Conservation (phyloP, 768 basidiomycete species). For the Glaciozyma antarctica region DNA sequence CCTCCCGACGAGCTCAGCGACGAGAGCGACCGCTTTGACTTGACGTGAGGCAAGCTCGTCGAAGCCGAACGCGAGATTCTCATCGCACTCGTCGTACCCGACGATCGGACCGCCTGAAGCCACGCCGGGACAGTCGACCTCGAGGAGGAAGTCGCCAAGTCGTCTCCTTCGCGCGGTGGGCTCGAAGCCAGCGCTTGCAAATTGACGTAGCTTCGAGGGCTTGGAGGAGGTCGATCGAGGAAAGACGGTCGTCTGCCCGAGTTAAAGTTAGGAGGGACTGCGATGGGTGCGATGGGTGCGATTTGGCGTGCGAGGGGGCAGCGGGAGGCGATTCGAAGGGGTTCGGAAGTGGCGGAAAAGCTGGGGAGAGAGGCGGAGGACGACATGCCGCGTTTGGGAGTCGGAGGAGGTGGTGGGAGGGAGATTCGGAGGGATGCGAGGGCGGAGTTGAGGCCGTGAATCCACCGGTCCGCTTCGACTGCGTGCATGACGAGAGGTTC, state of each 20-base stretch:
- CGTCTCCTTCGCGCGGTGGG: neutral
- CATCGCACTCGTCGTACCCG: neutral
- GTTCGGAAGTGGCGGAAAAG: neutral
- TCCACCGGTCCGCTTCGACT: neutral
- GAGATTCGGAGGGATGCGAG: neutral
- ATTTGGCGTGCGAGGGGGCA: neutral
- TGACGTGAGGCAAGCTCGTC: neutral
- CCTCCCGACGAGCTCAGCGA: neutral
- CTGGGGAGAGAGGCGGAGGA: neutral
- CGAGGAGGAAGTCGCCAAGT: neutral
- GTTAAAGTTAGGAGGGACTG: neutral
- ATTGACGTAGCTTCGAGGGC: neutral
- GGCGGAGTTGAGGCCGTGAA: neutral
- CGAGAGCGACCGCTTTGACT: neutral
- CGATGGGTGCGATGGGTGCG: neutral
- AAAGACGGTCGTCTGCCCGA: neutral
- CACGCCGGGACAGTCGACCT: neutral
- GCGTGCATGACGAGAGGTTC: neutral
- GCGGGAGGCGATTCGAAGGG: neutral
- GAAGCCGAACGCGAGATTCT: neutral
- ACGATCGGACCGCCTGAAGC: neutral
- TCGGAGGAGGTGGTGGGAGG: too few relatives aligned
- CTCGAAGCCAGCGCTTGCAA: neutral
- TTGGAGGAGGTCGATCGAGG: neutral
- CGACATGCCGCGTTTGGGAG: neutral